Evolutionary conservation across 2,329 filamentous ascomycete species (phyloP), one percentile per base, ranked within the genome.

Genomic region (Boeremia lycopersici): DNA sequence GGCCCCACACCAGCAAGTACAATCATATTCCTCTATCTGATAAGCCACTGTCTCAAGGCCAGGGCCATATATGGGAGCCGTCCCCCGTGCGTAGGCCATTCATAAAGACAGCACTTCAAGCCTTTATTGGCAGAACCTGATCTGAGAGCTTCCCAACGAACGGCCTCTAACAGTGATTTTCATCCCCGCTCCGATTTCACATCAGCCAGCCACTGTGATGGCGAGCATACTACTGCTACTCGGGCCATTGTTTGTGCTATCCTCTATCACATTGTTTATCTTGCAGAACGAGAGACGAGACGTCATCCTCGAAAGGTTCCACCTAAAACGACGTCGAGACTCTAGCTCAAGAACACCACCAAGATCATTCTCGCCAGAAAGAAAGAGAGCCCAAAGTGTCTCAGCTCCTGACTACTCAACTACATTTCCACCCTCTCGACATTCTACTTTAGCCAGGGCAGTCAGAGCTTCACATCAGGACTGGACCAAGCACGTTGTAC

Each of bases 291-390:
- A 68, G 50, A 76, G 76, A 56, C 73, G 76, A 23, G 73, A 74
- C 56, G 60, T 77, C 6, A 38, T 84, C 3, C 60, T 79, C 15
- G 61, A 65, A 48, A 71, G 75, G 48, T 54, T 82, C 5, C 66
- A 65, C 19, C 60, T 78, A 45, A 75, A 72, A 43, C 71, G 72
- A 36, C 74, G 77, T 51, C 76, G 76, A 57, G 62, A 72, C n/a
- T 80, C 80, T n/a, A 77, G 74, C 28, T 76, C 81, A 10, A 75
- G 72, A 56, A 84, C 81, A n/a, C 81, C 82, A 36, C 81, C 82
- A 34, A 77, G 78, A 45, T 84, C 81, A 1, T 60, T 84, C 9
- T 83, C 81, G 1, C 80, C 81, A 2, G 75, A 77, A n/a, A 81
- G 80, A 65, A 74, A 45, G 52, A 69, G 35, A 23, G 66, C 23